Percentiles rank a stretch among this genome's conserved stretches.
phyloP scores from a whole-genome alignment of 176 grass and related monocot species.

The Themeda triandra region DNA sequence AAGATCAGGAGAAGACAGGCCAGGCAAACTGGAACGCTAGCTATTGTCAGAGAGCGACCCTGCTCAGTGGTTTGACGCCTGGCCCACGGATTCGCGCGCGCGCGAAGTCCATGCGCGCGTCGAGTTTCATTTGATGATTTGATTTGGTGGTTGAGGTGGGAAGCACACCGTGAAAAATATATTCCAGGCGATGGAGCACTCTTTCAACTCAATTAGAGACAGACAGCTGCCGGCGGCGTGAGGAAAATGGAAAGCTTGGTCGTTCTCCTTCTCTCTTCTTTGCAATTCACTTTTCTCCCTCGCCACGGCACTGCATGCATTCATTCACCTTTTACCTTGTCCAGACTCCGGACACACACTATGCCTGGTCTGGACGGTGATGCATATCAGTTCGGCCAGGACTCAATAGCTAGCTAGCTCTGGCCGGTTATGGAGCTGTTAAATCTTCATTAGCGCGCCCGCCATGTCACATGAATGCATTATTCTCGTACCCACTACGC shows the following conservation, averaged over 20 bases:
- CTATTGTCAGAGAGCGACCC: neutral
- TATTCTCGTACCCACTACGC: too few relatives aligned
- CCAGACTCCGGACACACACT: neutral
- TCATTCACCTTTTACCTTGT: neutral
- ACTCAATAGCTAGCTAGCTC: neutral
- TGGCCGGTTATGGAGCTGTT: neutral
- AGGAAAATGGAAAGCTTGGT: slow-evolving; percentile 4
- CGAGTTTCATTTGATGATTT: neutral
- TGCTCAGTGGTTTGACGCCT: neutral
- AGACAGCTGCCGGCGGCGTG: neutral
- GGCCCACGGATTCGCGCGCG: neutral
- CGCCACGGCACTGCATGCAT: neutral
- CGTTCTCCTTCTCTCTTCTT: neutral
- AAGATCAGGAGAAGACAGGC: too few relatives aligned
- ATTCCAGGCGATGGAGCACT: neutral
- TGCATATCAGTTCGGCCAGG: neutral
- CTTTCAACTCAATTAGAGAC: neutral
- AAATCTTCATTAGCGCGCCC: neutral
- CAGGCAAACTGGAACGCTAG: neutral
- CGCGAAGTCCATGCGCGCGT: neutral
- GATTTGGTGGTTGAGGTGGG: neutral
- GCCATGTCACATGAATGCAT: neutral
- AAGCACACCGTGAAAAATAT: neutral
- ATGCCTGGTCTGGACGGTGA: neutral
- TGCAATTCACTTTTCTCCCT: neutral